Percentiles rank a stretch among this genome's conserved stretches.
These are phyloP conservation scores for Cymbopogon citratus DNA, from an alignment of 176 grass and related monocot species.

Conservation along the genomic window DNA sequence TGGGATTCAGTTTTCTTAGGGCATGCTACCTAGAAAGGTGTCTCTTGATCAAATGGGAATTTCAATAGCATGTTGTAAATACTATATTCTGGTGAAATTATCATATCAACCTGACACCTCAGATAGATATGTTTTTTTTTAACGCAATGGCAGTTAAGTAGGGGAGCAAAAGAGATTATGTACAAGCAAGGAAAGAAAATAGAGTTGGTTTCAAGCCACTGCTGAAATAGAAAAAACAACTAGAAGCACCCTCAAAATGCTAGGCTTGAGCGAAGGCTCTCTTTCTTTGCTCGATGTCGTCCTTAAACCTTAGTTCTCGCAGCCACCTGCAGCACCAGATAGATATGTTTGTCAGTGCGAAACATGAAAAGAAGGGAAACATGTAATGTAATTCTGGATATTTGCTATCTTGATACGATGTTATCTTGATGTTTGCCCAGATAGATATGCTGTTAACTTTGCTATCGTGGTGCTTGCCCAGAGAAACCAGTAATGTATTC, in stretches of 20 bases:
- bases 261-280: too few relatives aligned
- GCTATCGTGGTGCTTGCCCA: slow-evolving; percentile 16
- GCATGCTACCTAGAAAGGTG: neutral
- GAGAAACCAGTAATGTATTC: slow-evolving; percentile 51
- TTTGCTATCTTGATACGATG: neutral
- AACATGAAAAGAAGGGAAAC: neutral
- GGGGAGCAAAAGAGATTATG: too few relatives aligned
- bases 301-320: too few relatives aligned
- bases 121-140: slow-evolving; percentile 1
- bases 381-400: neutral
- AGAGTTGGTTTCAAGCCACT: too few relatives aligned
- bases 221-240: too few relatives aligned
- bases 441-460: slow-evolving; percentile 22
- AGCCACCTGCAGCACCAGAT: neutral
- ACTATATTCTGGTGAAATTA: slow-evolving; percentile 3
- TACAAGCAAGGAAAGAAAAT: too few relatives aligned
- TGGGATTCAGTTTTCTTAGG: neutral
- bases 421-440: slow-evolving; percentile 24
- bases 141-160: too few relatives aligned
- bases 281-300: too few relatives aligned
- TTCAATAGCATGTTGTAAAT: neutral
- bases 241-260: too few relatives aligned
- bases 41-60: neutral
- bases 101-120: neutral
- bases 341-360: neutral